Conservation (phyloP, 2,329 filamentous ascomycete genomes). For the Penicillium sp. region DNA sequence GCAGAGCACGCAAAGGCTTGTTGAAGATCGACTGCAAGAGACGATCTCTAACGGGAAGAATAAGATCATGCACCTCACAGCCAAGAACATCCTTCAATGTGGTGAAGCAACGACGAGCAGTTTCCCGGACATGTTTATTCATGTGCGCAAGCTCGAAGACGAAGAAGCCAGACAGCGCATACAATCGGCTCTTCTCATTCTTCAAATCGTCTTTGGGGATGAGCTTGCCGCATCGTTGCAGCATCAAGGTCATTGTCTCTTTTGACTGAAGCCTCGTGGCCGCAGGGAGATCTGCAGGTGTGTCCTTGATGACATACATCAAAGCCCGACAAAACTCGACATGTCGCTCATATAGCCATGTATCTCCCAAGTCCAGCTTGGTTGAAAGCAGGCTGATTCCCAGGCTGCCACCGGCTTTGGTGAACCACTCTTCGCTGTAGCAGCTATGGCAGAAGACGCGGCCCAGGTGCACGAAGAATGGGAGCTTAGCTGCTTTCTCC, state of each 20-base stretch:
- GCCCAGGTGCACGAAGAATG: slow-evolving; percentile 81
- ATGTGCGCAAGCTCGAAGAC: slow-evolving; percentile 89
- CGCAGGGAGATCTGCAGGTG: slow-evolving; percentile 89
- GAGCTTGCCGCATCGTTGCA: slow-evolving; percentile 75
- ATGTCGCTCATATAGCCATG: slow-evolving; percentile 79
- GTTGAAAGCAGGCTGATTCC: slow-evolving; percentile 88
- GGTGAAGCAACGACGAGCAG: slow-evolving; percentile 76
- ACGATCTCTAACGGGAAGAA: slow-evolving; percentile 85
- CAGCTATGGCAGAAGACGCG: slow-evolving; percentile 90
- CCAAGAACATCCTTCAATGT: slow-evolving; percentile 76
- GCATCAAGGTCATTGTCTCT: slow-evolving; percentile 74
- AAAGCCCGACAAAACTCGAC: slow-evolving; percentile 87
- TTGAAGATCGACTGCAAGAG: slow-evolving; percentile 90
- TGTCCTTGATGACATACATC: slow-evolving; percentile 97
- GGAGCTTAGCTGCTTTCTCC: slow-evolving; percentile 69
- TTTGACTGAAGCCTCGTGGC: slow-evolving; percentile 82
- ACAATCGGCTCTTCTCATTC: slow-evolving; percentile 64
- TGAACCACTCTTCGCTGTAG: slow-evolving; percentile 98
- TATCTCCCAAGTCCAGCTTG: slow-evolving; percentile 77
- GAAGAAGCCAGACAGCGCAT: slow-evolving; percentile 78
- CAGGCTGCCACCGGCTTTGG: slow-evolving; percentile 86
- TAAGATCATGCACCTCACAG: slow-evolving; percentile 80
- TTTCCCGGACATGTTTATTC: slow-evolving; percentile 90
- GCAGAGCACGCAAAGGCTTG: slow-evolving; percentile 88
- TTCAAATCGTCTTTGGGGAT: slow-evolving; percentile 77